Percentiles rank a stretch among this genome's conserved stretches.
These are phyloP conservation scores for Nicotiana otophora DNA, from an alignment of 257 asterid species.

Conservation along the genomic window DNA sequence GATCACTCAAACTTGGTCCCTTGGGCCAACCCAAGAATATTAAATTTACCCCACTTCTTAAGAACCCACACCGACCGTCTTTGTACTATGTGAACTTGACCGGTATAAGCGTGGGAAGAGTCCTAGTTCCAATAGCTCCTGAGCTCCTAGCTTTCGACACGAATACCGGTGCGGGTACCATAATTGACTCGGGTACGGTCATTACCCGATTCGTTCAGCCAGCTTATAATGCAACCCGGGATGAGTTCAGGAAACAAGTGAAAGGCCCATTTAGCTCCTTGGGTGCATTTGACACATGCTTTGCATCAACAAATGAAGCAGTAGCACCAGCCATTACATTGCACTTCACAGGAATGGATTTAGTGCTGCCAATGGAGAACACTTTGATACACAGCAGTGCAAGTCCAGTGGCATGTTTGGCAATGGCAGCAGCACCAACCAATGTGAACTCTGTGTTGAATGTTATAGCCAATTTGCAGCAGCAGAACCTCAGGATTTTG, in stretches of 20 bases:
- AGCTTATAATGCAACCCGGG: conserved; percentile 45
- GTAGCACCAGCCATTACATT: conserved; percentile 49
- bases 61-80: conserved; percentile 75
- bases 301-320: conserved; percentile 49
- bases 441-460: conserved; percentile 66
- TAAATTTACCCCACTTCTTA: conserved; percentile 69
- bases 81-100: conserved; percentile 81
- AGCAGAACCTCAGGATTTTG: conserved; percentile 76
- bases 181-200: conserved; percentile 90
- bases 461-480: conserved; percentile 86
- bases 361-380: conserved; percentile 74
- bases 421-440: conserved; percentile 75
- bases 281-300: conserved; percentile 90
- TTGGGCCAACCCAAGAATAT: conserved; percentile 71
- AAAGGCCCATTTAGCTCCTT: conserved; percentile 52
- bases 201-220: conserved; percentile 73
- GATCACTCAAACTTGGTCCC: conserved; percentile 84
- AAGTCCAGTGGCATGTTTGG: conserved; percentile 71
- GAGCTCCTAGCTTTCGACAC: conserved; percentile 61
- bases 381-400: conserved; percentile 77
- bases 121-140: conserved; percentile 47
- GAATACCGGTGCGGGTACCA: conserved; percentile 71
- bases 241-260: conserved; percentile 62
- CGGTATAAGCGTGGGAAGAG: conserved; percentile 66
- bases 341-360: conserved; percentile 57